phyloP scores from a whole-genome alignment of 2,329 filamentous ascomycete genomes.

The Trichoderma hamatum region DNA sequence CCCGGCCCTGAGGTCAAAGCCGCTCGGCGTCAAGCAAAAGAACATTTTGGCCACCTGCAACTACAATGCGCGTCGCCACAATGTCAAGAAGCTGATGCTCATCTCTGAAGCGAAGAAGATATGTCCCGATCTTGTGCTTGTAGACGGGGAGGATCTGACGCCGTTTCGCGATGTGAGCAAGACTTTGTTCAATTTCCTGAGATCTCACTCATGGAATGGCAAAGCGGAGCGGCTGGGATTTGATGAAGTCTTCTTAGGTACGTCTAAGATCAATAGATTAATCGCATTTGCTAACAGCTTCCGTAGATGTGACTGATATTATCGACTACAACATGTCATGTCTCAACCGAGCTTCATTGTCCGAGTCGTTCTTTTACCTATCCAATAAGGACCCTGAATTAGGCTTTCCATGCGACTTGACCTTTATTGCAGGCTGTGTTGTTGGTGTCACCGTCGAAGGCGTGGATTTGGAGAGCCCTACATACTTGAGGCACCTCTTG shows the following conservation, averaged over 20 bases:
- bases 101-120: slow-evolving; percentile 77
- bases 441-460: slow-evolving; percentile 34
- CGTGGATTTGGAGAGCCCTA: slow-evolving; percentile 40
- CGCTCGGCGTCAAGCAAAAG: slow-evolving; percentile 88
- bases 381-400: slow-evolving; percentile 70
- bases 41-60: slow-evolving; percentile 93
- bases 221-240: slow-evolving; percentile 83
- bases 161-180: slow-evolving; percentile 88
- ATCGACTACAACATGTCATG: slow-evolving; percentile 77
- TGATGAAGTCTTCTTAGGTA: slow-evolving; percentile 73
- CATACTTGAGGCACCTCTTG: slow-evolving; percentile 67
- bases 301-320: slow-evolving; percentile 83
- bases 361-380: slow-evolving; percentile 78
- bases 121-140: slow-evolving; percentile 83
- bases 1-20: slow-evolving; percentile 70
- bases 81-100: slow-evolving; percentile 80
- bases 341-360: slow-evolving; percentile 67
- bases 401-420: slow-evolving; percentile 82
- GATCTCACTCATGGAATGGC: slow-evolving; percentile 73
- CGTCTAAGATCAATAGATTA: slow-evolving; percentile 16
- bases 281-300: not conserved
- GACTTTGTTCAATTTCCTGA: slow-evolving; percentile 72
- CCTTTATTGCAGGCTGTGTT: slow-evolving; percentile 65
- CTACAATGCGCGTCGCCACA: slow-evolving; percentile 79
- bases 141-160: slow-evolving; percentile 84